Conservation (phyloP, 345 rosid genomes). For the Leavenworthia alabamica region DNA sequence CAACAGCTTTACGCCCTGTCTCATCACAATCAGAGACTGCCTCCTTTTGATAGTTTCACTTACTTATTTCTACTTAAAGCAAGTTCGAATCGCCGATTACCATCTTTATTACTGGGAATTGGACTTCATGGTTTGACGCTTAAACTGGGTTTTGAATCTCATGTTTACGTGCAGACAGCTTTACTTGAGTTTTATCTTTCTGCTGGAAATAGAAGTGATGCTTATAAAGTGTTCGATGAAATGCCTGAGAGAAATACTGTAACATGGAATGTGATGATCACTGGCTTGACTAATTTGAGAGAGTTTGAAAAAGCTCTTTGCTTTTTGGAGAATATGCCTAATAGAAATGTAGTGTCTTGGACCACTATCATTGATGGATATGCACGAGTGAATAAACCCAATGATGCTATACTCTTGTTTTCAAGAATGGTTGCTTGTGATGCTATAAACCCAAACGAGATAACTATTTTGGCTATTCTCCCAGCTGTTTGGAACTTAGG, state of each 20-base stretch:
- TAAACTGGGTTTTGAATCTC: slow-evolving; percentile 52
- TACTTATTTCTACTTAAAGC: slow-evolving; percentile 48
- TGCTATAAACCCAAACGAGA: slow-evolving; percentile 46
- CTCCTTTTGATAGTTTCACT: slow-evolving; percentile 61
- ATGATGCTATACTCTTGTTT: slow-evolving; percentile 59
- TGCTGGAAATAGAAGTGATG: slow-evolving; percentile 27
- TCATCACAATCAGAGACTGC: slow-evolving; percentile 4
- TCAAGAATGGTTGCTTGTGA: slow-evolving; percentile 53
- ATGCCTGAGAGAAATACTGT: slow-evolving; percentile 58
- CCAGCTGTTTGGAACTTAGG: slow-evolving; percentile 55
- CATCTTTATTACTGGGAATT: slow-evolving; percentile 31
- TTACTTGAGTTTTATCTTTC: slow-evolving; percentile 40
- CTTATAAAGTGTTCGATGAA: slow-evolving; percentile 52
- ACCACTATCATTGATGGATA: slow-evolving; percentile 78
- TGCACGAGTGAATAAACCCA: slow-evolving; percentile 37
- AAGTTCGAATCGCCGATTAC: slow-evolving; percentile 31
- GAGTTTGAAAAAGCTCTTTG: slow-evolving; percentile 48
- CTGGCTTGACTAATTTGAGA: slow-evolving; percentile 58
- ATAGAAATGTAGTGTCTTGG: slow-evolving; percentile 67
- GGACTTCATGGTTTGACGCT: slow-evolving; percentile 53
- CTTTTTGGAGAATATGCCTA: slow-evolving; percentile 60
- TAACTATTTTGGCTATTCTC: slow-evolving; percentile 59
- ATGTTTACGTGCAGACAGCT: slow-evolving; percentile 70
- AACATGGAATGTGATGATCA: slow-evolving; percentile 78
- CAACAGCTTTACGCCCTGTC: slow-evolving; percentile 30